phyloP scores from a whole-genome alignment of 192 early-diverging fungal genomes.

The Backusella sp. region DNA sequence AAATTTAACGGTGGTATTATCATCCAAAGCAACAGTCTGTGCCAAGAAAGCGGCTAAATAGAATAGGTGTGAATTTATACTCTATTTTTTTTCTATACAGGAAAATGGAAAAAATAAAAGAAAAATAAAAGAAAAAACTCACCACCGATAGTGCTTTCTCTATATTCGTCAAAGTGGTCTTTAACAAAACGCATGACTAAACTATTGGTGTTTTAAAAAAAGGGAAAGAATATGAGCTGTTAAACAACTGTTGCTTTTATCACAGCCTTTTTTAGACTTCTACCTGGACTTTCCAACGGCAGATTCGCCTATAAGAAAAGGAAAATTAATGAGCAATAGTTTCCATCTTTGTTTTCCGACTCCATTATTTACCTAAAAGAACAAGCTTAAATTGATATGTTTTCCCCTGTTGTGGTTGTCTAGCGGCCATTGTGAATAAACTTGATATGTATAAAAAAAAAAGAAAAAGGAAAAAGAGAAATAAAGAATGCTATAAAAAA shows the following conservation, averaged over 20 bases:
- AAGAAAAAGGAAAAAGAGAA: background rate
- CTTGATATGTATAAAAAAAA: background rate
- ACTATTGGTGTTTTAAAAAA: conserved; percentile 31
- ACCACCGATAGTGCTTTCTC: conserved; percentile 91
- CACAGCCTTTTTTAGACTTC: background rate
- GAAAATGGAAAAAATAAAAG: background rate
- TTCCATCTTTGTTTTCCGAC: background rate
- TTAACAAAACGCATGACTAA: conserved; percentile 87
- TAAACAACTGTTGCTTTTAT: background rate
- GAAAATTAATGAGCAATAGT: background rate
- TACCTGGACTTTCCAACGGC: conserved; percentile 72
- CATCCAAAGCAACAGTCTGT: conserved; percentile 81
- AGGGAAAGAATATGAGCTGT: background rate
- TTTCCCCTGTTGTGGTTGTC: conserved; percentile 49
- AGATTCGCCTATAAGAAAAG: conserved; percentile 48
- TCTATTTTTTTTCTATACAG: background rate
- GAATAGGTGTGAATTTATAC: background rate
- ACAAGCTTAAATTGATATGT: conserved; percentile 94
- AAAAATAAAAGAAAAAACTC: background rate
- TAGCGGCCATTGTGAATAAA: conserved; percentile 21
- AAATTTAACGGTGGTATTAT: conserved; percentile 89
- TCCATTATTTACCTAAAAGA: conserved; percentile 67
- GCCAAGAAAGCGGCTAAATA: conserved; percentile 66
- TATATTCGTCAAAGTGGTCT: conserved; percentile 91
- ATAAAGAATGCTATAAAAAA: background rate